Base-by-base conservation (phyloP, 768 basidiomycete species). In the Paxillus involutus region DNA sequence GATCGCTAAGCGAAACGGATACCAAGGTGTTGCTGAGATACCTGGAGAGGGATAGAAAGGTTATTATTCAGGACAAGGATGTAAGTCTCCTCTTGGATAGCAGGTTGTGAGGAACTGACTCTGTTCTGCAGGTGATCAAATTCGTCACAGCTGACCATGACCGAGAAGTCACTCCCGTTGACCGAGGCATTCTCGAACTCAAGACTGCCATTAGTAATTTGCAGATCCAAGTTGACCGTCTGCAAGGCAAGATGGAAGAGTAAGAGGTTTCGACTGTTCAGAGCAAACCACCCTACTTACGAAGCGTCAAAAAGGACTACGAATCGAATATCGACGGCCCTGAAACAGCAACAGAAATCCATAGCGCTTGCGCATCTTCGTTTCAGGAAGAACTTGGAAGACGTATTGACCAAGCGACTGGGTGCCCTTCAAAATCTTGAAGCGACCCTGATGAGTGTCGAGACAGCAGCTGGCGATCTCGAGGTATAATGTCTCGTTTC, bases 401-500 rank as follows among this genome's bases (percentile, higher is more conserved):
- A 88, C 12, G 70, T 94, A 0, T 73, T 95, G 14, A 72, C 73
- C 26, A 93, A 93, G 64, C 85, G 94, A 12, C 68, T 94, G 3
- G 80, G 77, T 10, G 86, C 92, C 1, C 73, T 93, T 6, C 81
- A 84, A 52, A 89, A 84, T 36, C 74, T 98, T 8, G 85, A 89
- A 59, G 75, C 82, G 12, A 93, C 94, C 0, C 69, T 97, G 36
- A 73, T 91, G 43, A 80, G 83, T 43, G 91, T 98, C 6, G 93
- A 98, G 71, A 81, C 85, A 3, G 91, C 94, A n/a, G 90, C 90
- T 29, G 88, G 87, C 3, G 90, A 98, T 69, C 78, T 94, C 11
- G 87, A 93, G 77, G 94, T 94, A 26, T 26, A 65, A 41, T 74
- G 64, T 32, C 13, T 26, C 17, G n/a, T 53, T 43, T 42, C 19